Evolutionary conservation across 2,329 filamentous ascomycete species (phyloP).

Genomic region (Monosporascus sp.): DNA sequence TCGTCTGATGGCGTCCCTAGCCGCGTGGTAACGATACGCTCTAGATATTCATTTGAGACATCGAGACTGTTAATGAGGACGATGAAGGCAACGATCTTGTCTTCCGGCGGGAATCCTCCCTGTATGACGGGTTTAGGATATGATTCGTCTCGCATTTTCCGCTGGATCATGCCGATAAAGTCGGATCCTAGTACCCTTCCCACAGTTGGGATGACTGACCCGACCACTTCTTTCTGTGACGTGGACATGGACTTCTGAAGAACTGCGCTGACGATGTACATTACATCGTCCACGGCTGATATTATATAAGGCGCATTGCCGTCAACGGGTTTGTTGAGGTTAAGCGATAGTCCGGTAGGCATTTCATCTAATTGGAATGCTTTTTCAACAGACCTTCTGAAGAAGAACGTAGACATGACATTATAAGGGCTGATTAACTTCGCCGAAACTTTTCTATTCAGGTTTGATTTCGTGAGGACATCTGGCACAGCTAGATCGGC

Average conservation of each 20-base stretch:
- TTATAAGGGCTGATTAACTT: slow-evolving; percentile 80
- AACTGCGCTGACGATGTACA: slow-evolving; percentile 97
- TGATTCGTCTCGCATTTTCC: slow-evolving; percentile 94
- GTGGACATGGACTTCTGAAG: slow-evolving; percentile 83
- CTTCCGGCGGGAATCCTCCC: slow-evolving; percentile 79
- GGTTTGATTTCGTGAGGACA: slow-evolving; percentile 71
- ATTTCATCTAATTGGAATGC: slow-evolving; percentile 94
- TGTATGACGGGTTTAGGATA: slow-evolving; percentile 78
- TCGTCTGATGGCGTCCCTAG: slow-evolving; percentile 42
- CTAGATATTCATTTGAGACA: slow-evolving; percentile 83
- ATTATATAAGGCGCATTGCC: slow-evolving; percentile 86
- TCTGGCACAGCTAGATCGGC: slow-evolving; percentile 61
- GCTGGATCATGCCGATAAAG: slow-evolving; percentile 94
- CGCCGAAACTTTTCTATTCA: slow-evolving; percentile 71
- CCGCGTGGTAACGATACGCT: slow-evolving; percentile 72
- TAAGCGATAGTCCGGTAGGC: slow-evolving; percentile 73
- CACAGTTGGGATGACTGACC: slow-evolving; percentile 72
- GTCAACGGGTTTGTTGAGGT: slow-evolving; percentile 64
- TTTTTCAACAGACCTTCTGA: slow-evolving; percentile 92
- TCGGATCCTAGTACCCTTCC: slow-evolving; percentile 78
- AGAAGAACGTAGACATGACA: slow-evolving; percentile 91
- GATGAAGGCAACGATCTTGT: slow-evolving; percentile 82
- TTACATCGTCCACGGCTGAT: slow-evolving; percentile 93
- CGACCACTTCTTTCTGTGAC: slow-evolving; percentile 72
- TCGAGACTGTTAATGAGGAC: slow-evolving; percentile 95